These are phyloP conservation scores for sorghum (Sorghum bicolor) DNA, from an alignment of 176 grass and related monocot genomes.

Conservation along the genomic window DNA sequence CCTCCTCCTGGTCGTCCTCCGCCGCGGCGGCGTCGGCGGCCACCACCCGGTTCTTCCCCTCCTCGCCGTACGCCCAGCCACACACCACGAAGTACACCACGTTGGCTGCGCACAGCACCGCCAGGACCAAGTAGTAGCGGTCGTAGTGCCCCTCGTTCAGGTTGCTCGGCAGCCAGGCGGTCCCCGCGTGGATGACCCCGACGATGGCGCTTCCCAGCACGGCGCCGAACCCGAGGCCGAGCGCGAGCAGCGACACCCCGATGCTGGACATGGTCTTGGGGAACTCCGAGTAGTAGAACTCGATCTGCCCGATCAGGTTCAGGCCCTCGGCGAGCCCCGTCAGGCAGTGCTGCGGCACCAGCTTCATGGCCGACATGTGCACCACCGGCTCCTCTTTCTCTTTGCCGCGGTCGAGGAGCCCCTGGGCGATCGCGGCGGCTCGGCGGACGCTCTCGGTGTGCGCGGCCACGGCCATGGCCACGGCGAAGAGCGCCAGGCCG, in stretches of 20 bases:
- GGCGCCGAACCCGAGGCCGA: slow-evolving; percentile 39
- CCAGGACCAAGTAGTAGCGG: slow-evolving; percentile 58
- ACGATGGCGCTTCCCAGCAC: slow-evolving; percentile 38
- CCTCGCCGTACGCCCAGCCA: slow-evolving; percentile 55
- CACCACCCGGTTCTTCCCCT: slow-evolving; percentile 34
- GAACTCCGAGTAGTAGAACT: slow-evolving; percentile 85
- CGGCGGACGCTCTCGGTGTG: slow-evolving; percentile 40
- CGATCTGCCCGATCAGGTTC: slow-evolving; percentile 59
- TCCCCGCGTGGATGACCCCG: slow-evolving; percentile 19
- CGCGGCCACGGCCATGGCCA: slow-evolving; percentile 42
- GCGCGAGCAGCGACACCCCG: slow-evolving; percentile 53
- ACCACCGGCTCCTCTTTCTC: too few species aligned
- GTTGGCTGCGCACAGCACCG: slow-evolving; percentile 34
- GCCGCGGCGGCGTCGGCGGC: slow-evolving; percentile 8
- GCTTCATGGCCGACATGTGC: slow-evolving; percentile 66
- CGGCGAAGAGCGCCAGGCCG: slow-evolving; percentile 41
- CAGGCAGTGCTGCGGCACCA: slow-evolving; percentile 59
- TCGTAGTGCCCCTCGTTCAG: slow-evolving; percentile 64
- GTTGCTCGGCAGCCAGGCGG: slow-evolving; percentile 51
- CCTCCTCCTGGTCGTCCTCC: neutral
- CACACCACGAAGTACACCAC: slow-evolving; percentile 51
- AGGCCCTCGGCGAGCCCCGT: slow-evolving; percentile 60
- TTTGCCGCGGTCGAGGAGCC: slow-evolving; percentile 33
- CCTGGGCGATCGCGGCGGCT: slow-evolving; percentile 22
- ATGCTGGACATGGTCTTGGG: slow-evolving; percentile 76